Conservation (phyloP, 345 rosid species). For the Citrus trifoliata region DNA sequence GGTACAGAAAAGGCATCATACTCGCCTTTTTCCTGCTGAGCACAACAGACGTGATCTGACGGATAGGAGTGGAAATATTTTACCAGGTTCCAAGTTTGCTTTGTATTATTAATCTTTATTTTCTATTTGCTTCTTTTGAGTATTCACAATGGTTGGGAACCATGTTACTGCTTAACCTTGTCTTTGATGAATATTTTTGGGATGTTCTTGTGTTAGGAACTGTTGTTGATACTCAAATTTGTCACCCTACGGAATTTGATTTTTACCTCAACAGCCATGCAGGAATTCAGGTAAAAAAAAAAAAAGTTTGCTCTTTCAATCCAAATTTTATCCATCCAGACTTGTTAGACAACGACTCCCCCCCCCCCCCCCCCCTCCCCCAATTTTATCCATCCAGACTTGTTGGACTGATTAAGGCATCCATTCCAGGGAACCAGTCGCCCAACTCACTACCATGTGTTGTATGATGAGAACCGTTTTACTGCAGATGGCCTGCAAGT, state of each 20-base stretch:
- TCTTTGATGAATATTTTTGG: background rate
- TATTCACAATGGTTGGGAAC: background rate
- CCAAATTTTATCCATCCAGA: background rate
- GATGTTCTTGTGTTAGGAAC: constrained; percentile 45
- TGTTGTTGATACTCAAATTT: constrained; percentile 68
- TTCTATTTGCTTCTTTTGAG: background rate
- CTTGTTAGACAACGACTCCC: background rate
- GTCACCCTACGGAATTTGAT: constrained; percentile 71
- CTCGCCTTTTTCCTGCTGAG: constrained; percentile 63
- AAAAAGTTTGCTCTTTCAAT: background rate
- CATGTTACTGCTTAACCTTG: no score
- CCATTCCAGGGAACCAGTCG: constrained; percentile 65
- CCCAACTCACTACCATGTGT: constrained; percentile 75
- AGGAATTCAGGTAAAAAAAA: constrained; percentile 56
- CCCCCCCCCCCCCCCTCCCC: fast-evolving
- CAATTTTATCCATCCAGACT: no score
- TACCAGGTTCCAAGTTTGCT: constrained; percentile 45
- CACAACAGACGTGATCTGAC: constrained; percentile 19
- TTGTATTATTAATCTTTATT: background rate
- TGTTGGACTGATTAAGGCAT: background rate
- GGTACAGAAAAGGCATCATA: constrained; percentile 85
- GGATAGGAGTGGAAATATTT: constrained; percentile 70
- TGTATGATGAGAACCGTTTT: constrained; percentile 65
- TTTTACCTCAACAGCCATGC: constrained; percentile 86
- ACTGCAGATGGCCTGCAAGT: constrained; percentile 52